These are phyloP conservation scores for Favolaschia claudopus DNA, from an alignment of 768 basidiomycete genomes.

Conservation along the genomic window DNA sequence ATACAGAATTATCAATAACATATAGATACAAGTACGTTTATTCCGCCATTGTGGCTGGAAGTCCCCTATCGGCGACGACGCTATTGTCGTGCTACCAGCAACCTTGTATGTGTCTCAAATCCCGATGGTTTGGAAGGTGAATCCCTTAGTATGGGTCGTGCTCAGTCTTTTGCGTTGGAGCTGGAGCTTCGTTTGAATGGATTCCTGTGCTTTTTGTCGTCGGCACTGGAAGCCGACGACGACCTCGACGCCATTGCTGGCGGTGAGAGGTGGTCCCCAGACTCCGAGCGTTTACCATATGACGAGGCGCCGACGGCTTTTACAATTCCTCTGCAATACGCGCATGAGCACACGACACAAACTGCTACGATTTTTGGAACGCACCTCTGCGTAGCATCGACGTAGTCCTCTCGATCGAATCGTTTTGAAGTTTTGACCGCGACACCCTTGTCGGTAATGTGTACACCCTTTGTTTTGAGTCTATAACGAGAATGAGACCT, in stretches of 20 bases:
- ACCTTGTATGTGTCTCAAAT: too few relatives aligned
- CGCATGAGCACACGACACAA: not conserved
- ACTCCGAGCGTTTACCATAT: slow-evolving; percentile 39
- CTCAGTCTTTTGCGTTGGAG: not conserved
- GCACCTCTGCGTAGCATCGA: slow-evolving; percentile 79
- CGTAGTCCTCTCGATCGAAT: slow-evolving; percentile 68
- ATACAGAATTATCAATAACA: too few relatives aligned
- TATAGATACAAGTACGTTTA: too few relatives aligned
- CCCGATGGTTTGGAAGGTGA: too few relatives aligned
- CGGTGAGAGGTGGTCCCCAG: slow-evolving; percentile 10
- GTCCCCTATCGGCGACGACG: too few relatives aligned
- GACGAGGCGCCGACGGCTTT: slow-evolving; percentile 58
- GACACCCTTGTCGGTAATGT: slow-evolving; percentile 66
- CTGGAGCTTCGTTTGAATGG: slow-evolving; percentile 11
- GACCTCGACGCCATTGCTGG: slow-evolving; percentile 29
- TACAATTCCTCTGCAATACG: slow-evolving; percentile 53
- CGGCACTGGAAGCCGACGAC: slow-evolving; percentile 32
- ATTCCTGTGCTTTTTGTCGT: slow-evolving; percentile 37
- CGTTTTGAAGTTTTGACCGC: slow-evolving; percentile 69
- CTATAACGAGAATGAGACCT: slow-evolving; percentile 36
- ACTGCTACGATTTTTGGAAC: slow-evolving; percentile 21
- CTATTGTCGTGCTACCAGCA: too few relatives aligned
- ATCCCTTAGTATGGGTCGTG: too few relatives aligned
- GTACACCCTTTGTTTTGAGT: slow-evolving; percentile 62
- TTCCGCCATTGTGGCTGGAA: too few relatives aligned